Conservation (phyloP, 768 basidiomycete species). For the Suillus plorans region DNA sequence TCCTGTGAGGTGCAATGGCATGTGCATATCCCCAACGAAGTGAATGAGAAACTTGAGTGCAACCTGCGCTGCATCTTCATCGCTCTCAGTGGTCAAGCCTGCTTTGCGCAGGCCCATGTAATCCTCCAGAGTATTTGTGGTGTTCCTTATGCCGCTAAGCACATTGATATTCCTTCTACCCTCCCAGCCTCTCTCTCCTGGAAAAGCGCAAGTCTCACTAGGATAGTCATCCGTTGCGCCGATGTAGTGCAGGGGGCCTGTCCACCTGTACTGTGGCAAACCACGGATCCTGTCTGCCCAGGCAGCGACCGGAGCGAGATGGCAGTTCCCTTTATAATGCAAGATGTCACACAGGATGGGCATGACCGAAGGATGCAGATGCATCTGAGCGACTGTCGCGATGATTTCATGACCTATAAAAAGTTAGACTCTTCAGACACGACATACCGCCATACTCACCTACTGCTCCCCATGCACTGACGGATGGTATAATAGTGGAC, state of each 20-base stretch:
- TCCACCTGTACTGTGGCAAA: conserved; percentile 60
- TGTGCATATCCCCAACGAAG: conserved; percentile 91
- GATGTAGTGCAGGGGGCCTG: conserved; percentile 73
- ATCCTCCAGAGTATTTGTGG: conserved; percentile 58
- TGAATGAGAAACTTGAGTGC: conserved; percentile 93
- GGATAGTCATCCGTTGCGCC: conserved; percentile 78
- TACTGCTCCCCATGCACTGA: conserved; percentile 42
- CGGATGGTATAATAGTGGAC: conserved; percentile 23
- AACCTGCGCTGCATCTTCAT: conserved; percentile 54
- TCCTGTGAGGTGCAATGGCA: conserved; percentile 90
- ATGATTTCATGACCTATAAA: conserved; percentile 82
- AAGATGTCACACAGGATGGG: conserved; percentile 72
- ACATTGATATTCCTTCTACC: conserved; percentile 62
- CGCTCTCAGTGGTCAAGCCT: neutral
- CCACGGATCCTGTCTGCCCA: conserved; percentile 83
- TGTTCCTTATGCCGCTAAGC: conserved; percentile 76
- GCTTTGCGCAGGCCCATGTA: conserved; percentile 34
- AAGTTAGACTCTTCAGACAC: neutral
- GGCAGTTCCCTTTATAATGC: conserved; percentile 54
- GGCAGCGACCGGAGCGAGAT: conserved; percentile 78
- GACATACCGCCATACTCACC: conserved; percentile 21
- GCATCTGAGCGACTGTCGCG: conserved; percentile 92
- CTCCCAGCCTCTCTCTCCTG: conserved; percentile 73
- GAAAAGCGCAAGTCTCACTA: conserved; percentile 70
- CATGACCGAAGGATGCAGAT: conserved; percentile 74